phyloP scores from a whole-genome alignment of 139 green algal species.

The Gonium pectorale region DNA sequence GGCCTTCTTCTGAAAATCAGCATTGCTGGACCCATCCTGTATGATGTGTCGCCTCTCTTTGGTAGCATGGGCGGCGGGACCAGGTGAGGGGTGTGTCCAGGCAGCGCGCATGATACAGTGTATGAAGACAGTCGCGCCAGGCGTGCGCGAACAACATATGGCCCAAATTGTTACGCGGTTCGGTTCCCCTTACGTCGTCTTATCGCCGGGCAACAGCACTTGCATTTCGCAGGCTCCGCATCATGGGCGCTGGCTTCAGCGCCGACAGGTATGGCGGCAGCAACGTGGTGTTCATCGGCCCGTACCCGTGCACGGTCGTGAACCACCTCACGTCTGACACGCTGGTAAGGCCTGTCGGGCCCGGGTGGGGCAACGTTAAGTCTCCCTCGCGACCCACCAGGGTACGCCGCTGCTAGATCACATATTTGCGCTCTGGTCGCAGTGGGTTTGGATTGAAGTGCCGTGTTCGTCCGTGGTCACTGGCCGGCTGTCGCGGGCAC shows the following conservation, averaged over 20 bases:
- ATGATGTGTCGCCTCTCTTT: background rate
- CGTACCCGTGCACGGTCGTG: constrained; percentile 31
- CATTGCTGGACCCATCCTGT: background rate
- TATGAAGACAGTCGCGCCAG: too few species aligned
- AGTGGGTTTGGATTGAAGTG: background rate
- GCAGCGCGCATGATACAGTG: background rate
- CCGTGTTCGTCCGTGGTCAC: background rate
- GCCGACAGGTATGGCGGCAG: background rate
- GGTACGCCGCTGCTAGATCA: background rate
- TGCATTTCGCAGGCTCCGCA: background rate
- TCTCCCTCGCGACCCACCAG: background rate
- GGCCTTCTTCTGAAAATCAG: background rate
- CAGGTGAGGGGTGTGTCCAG: background rate
- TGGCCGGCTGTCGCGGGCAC: background rate
- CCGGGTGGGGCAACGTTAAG: background rate
- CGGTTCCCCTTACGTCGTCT: background rate
- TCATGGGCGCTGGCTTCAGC: constrained; percentile 29
- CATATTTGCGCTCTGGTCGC: background rate
- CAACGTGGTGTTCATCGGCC: constrained; percentile 34
- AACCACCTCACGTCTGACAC: constrained; percentile 44
- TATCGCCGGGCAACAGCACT: background rate
- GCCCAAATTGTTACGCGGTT: background rate
- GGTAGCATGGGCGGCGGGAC: background rate
- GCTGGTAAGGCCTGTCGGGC: background rate
- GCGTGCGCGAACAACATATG: background rate